Evolutionary conservation across 805 yeast species (phyloP).

Genomic region (Cyberlindnera mrakii): DNA sequence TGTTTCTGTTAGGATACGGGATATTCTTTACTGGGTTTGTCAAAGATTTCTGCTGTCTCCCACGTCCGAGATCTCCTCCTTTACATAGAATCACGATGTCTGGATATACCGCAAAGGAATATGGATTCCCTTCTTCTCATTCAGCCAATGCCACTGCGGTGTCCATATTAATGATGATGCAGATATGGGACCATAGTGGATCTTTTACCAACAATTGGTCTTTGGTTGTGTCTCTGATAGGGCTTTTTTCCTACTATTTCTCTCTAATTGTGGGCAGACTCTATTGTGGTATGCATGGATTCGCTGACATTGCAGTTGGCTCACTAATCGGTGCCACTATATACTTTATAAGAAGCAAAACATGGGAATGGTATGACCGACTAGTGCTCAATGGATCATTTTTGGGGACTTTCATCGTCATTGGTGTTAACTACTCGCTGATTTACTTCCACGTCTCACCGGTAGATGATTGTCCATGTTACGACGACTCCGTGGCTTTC

Average conservation of each 20-base stretch:
- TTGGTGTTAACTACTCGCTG: conserved; percentile 38
- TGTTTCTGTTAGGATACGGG: conserved; percentile 50
- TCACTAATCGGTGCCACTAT: conserved; percentile 52
- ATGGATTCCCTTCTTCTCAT: conserved; percentile 93
- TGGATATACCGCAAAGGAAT: conserved; percentile 85
- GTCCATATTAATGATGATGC: conserved; percentile 40
- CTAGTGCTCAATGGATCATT: conserved; percentile 28
- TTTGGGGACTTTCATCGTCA: conserved; percentile 30
- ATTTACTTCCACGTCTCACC: conserved; percentile 77
- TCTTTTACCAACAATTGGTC: conserved; percentile 4
- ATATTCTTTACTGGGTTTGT: conserved; percentile 66
- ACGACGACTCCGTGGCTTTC: conserved; percentile 91
- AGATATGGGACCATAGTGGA: conserved; percentile 7
- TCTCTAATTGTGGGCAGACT: conserved; percentile 75
- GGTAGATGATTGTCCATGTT: conserved; percentile 92
- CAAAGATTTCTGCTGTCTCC: conserved; percentile 84
- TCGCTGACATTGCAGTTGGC: conserved; percentile 69
- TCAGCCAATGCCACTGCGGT: conserved; percentile 92
- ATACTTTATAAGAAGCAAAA: conserved; percentile 38
- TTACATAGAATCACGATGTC: conserved; percentile 83
- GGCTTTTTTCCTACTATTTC: conserved; percentile 42
- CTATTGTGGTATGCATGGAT: conserved; percentile 98
- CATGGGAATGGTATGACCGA: conserved; percentile 40
- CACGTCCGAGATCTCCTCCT: conserved; percentile 92
- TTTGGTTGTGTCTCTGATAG: conserved; percentile 12